Base-by-base conservation (phyloP, 139 green algal genomes). In the Coccomyxa sp. region DNA sequence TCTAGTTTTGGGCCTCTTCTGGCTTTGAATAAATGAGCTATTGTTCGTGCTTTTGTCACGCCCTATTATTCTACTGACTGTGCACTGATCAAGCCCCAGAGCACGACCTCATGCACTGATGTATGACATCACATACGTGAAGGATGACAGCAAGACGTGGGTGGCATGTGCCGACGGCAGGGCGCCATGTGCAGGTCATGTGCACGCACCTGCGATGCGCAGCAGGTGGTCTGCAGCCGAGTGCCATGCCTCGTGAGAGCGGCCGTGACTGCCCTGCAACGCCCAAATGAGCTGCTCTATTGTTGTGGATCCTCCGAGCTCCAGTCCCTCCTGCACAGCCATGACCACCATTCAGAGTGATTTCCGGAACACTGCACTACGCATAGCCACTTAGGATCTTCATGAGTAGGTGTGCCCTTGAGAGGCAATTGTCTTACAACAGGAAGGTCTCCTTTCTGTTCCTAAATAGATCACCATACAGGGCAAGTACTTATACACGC, bases 201-300 rank as follows among this genome's bases (percentile, higher is more conserved):
- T 51, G 38, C 38, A 51, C 38, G 38, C 38, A 86, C 83, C 83
- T 31, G 92, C 92, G n/a, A 95, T 89, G 58, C 92, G 91, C 31
- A 79, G 45, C 27, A 95, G 38, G 83, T 94, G 90, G 9, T 80
- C 82, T 0, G 84, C 80, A 81, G 88, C 84, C 31, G 83, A 67
- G 15, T 81, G 45, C 28, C 81, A 86, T 18, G 71, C 45, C 79
- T 80, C 51, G 0, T 16, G 60, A 63, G 71, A 23, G 10, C 31
- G 45, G 63, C 59, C 66, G 27, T 82, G 18, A 9, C 63, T 71
- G n/a, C 71, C 71, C 14, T 38, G 27, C 71, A 77, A 12, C 71
- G n/a, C 27, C 9, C 31, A 17, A 31, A 86, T 76, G 68, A 93
- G 75, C 21, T 82, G 59, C 28, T 88, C 38, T 16, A 93, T 81